A percentile compares a stretch with the other conserved stretches of the same genome.
phyloP scores from a whole-genome alignment of 2,329 filamentous ascomycete genomes.

The Colletotrichum melonis region DNA sequence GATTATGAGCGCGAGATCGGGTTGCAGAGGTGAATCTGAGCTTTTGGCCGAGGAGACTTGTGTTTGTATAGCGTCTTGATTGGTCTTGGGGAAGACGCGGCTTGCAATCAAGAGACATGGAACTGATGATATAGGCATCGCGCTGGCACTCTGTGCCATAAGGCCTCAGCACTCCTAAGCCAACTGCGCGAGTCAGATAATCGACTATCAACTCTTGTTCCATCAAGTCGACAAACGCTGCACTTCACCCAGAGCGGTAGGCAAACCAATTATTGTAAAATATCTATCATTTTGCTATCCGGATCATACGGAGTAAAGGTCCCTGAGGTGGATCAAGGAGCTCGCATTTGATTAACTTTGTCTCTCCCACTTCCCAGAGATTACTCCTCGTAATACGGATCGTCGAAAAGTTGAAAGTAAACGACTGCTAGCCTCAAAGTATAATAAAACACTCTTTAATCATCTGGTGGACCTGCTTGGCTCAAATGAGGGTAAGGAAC shows the following conservation, averaged over 20 bases:
- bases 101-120: background rate
- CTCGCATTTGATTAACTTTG: background rate
- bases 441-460: background rate
- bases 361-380: background rate
- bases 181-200: background rate
- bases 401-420: background rate
- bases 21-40: background rate
- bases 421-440: background rate
- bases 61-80: background rate
- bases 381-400: background rate
- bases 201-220: background rate
- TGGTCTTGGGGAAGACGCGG: background rate
- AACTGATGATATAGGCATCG: background rate
- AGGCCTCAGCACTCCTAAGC: background rate
- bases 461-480: background rate
- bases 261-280: no score
- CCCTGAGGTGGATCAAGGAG: no score
- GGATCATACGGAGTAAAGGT: no score
- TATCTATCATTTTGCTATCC: rapidly evolving
- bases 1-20: background rate
- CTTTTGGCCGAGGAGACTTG: background rate
- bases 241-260: no score
- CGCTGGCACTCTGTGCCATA: background rate
- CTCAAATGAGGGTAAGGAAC: no score
- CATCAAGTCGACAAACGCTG: no score